Evolutionary conservation across 225 moss, liverwort and hornwort genomes (phyloP), one percentile per base, ranked within the genome.

Genomic region (Pleurozium schreberi): DNA sequence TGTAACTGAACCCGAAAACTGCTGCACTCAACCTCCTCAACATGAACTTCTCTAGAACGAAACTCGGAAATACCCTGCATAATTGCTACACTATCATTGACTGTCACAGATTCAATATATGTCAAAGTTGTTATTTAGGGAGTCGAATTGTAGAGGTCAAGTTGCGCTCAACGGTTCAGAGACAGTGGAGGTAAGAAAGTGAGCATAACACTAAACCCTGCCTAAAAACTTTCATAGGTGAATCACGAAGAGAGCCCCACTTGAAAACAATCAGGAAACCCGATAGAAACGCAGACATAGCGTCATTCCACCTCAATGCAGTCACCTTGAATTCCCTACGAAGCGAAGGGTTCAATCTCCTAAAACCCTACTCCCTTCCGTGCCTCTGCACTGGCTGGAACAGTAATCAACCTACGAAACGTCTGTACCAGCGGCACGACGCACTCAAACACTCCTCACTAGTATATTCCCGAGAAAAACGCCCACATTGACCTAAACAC

Each of bases 301-400:
- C 47, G 57, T 59, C 82, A 45, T 73, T 40, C 55, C 43, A 58
- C 58, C 69, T 27, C 70, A 86, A 75, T 58, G 64, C 65, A 84
- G 65, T 62, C 43, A 9, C 71, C 80, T 78, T 28, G 42, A 90
- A 80, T 80, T 74, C 20, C 53, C 50, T 50, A 9, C 14, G 53
- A 55, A 80, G 45, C 45, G 30, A 80, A 84, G 40, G 50, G 47
- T 81, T 83, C 40, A 27, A 12, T 67, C 12, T 67, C 64, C 93
- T 84, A 88, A 91, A 93, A 91, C 91, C 91, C 91, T 90, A 90
- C 18, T 63, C 50, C 42, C 33, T 57, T 75, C 23, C 62, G 42
- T 5, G 45, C 30, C 42, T 65, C 42, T 34, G 28, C 80, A 84
- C 55, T 34, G 40, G 40, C 83, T 88, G 86, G 66, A 80, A n/a